These are phyloP conservation scores for Cyclotella kingstonii DNA, from an alignment of 108 stramenopile species.

Conservation along the genomic window DNA sequence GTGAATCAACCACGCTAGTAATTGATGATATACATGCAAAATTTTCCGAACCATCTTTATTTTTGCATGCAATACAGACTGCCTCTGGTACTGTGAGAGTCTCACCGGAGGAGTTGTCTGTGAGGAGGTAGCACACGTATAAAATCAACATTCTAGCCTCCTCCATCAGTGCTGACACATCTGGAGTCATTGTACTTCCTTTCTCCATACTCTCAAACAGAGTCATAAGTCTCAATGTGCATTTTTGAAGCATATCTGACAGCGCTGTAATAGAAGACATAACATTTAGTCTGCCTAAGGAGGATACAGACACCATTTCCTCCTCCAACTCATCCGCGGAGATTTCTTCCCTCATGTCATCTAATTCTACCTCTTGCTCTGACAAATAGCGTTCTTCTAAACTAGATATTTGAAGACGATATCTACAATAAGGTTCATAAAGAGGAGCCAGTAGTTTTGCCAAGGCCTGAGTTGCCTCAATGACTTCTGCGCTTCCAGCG, in stretches of 20 bases:
- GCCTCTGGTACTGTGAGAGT: conserved; percentile 68
- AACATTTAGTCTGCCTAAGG: conserved; percentile 70
- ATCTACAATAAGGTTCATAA: conserved; percentile 57
- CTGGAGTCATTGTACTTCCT: conserved; percentile 50
- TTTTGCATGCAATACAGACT: conserved; percentile 49
- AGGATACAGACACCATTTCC: conserved; percentile 68
- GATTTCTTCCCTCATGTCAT: conserved; percentile 84
- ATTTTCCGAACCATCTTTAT: conserved; percentile 16
- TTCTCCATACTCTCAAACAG: conserved; percentile 47
- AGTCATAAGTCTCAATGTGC: conserved; percentile 53
- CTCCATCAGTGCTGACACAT: conserved; percentile 74
- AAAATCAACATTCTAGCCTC: conserved; percentile 75
- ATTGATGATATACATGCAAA: conserved; percentile 43
- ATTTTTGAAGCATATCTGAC: conserved; percentile 50
- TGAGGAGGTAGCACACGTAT: conserved; percentile 71
- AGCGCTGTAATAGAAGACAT: conserved; percentile 51
- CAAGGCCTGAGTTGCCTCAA: conserved; percentile 39
- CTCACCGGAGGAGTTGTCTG: conserved; percentile 81
- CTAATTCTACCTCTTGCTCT: conserved; percentile 62
- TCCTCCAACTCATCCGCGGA: conserved; percentile 64
- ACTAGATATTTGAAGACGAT: conserved; percentile 68
- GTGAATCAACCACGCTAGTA: conserved; percentile 45
- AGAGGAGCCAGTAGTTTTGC: conserved; percentile 63
- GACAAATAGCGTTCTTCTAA: conserved; percentile 73
- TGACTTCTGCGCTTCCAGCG: conserved; percentile 43